Base-by-base conservation (phyloP, 805 yeast genomes). In the Hanseniaspora vineae region DNA sequence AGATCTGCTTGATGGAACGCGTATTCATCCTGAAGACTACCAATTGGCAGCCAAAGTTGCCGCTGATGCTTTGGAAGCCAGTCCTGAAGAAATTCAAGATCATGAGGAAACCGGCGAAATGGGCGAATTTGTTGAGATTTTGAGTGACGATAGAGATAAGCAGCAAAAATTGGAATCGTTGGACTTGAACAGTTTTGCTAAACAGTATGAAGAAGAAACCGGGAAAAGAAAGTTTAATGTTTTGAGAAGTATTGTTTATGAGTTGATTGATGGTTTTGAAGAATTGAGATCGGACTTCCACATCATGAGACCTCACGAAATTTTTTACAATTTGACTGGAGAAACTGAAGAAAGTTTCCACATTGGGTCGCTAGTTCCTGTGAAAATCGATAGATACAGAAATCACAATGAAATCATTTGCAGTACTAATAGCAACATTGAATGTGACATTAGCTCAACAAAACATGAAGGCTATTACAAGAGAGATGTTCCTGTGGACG, bases 21-120 rank as follows among this genome's bases (percentile, higher is more conserved):
- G 98, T 67, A 88, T 92, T 44, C 99, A 92, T 58, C 97, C 97
- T 8, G 97, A 92, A 65, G 99, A 92, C 66, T 92, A 92, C 62
- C 95, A 86, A 53, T 72, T 92, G 55, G 97, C 97, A 2, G 78
- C 92, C 45, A 92, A 92, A 63, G 92, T 92, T 89, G 97, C 97
- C 8, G 92, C 96, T 1, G 98, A 92, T 69, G 97, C 98, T 1
- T 73, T 92, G 54, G 98, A 90, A 61, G 75, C 89, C 53, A 96
- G 88, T 57, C 98, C 94, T 58, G 97, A 90, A 64, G 96, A 88
- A 54, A 72, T 85, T 58, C 82, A 80, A 2, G 89, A 82, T 49
- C 63, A 63, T 50, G 67, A 64, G 51, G 64, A 61, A 19, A 65
- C 61, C 45, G 74, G 71, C 45, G 52, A 64, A 1, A 63, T 63